These are phyloP conservation scores for Geotrichum europaeum DNA, from an alignment of 1,139 yeast species.

Conservation along the genomic window DNA sequence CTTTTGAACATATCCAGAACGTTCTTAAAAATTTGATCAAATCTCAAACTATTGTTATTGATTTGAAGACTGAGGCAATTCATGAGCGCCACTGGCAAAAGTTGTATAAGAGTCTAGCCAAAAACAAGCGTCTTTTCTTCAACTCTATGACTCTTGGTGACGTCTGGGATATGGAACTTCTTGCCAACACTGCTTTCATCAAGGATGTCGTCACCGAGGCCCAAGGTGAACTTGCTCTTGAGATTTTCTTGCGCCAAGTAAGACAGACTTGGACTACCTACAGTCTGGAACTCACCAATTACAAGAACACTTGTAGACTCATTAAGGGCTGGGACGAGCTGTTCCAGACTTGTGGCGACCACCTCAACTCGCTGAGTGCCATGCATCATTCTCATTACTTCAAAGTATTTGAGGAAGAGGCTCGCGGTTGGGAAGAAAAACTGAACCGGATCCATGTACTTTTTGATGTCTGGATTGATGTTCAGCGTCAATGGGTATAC, in stretches of 20 bases:
- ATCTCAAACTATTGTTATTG: constrained; percentile 40
- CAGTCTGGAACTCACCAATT: constrained; percentile 52
- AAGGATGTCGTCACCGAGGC: constrained; percentile 57
- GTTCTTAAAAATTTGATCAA: constrained; percentile 41
- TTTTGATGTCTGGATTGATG: constrained; percentile 72
- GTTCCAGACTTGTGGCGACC: constrained; percentile 55
- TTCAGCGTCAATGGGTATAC: constrained; percentile 86
- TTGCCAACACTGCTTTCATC: constrained; percentile 43
- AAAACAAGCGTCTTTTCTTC: constrained; percentile 27
- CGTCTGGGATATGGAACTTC: constrained; percentile 54
- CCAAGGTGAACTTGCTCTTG: constrained; percentile 63
- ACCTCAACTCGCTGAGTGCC: constrained; percentile 56
- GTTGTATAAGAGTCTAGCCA: constrained; percentile 38
- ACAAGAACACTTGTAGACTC: constrained; percentile 48
- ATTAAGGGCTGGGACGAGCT: constrained; percentile 65
- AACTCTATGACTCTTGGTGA: constrained; percentile 46
- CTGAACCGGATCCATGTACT: constrained; percentile 48
- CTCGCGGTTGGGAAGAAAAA: constrained; percentile 50
- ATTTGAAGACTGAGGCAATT: constrained; percentile 53
- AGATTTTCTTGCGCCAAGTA: constrained; percentile 48
- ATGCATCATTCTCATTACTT: constrained; percentile 70
- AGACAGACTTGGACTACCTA: constrained; percentile 36
- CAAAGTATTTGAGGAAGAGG: constrained; percentile 55
- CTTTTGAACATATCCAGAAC: constrained; percentile 55
- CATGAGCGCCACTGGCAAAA: constrained; percentile 65